A percentile compares a stretch with the other conserved stretches of the same genome.
phyloP scores from a whole-genome alignment of 768 basidiomycete genomes.

The Rhizopogon vinicolor region DNA sequence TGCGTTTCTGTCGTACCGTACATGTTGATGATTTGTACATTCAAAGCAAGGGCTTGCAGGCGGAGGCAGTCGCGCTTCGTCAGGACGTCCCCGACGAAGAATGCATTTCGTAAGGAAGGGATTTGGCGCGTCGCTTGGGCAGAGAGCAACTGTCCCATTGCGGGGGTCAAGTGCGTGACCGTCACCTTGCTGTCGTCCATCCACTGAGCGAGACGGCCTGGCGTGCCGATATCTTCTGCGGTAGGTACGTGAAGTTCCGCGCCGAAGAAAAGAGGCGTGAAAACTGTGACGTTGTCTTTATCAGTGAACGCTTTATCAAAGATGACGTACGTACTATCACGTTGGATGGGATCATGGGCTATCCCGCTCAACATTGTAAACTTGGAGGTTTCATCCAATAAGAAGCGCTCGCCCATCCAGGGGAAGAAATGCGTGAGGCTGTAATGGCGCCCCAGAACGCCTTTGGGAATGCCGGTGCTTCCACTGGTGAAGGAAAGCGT shows the following conservation, averaged over 20 bases:
- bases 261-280: slow-evolving; percentile 97
- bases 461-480: slow-evolving; percentile 97
- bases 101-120: slow-evolving; percentile 81
- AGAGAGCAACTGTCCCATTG: slow-evolving; percentile 98
- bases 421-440: slow-evolving; percentile 99
- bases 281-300: slow-evolving; percentile 52
- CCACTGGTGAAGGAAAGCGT: slow-evolving; percentile 97
- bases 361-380: slow-evolving; percentile 99
- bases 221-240: slow-evolving; percentile 93
- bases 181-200: slow-evolving; percentile 91
- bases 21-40: slow-evolving; percentile 98
- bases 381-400: slow-evolving; percentile 64
- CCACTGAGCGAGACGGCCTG: slow-evolving; percentile 96
- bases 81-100: slow-evolving; percentile 98
- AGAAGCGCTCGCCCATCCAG: slow-evolving; percentile 94
- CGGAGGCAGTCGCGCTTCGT: slow-evolving; percentile 97
- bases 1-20: slow-evolving; percentile 99
- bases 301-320: neutral
- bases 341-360: slow-evolving; percentile 97
- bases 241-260: slow-evolving; percentile 95
- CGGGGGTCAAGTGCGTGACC: slow-evolving; percentile 96
- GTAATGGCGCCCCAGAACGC: slow-evolving; percentile 93
- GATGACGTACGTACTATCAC: slow-evolving; percentile 74
- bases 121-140: slow-evolving; percentile 82
- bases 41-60: slow-evolving; percentile 86